Evolutionary conservation across 495 filamentous ascomycete species (phyloP), one percentile per base, ranked within the genome.

Genomic region (Opeltia flavorubescens): DNA sequence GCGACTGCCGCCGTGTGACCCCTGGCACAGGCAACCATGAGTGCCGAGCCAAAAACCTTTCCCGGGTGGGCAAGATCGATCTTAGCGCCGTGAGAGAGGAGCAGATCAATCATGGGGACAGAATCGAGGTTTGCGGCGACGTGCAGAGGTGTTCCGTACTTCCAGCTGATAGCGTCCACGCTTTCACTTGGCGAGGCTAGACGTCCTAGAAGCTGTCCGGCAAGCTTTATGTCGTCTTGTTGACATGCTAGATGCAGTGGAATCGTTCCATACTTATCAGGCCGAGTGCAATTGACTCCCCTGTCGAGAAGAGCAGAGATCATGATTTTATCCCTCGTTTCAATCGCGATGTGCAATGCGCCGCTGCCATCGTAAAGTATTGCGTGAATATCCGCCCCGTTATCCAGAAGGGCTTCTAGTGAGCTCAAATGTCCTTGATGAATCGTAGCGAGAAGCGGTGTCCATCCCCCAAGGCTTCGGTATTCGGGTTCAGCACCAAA

Each of bases 11-110:
- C 39, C 12, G 13, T 2, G 25, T 43, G 39, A 27, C 39, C 39
- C n/a, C 24, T 13, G 12, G 39, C n/a, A 43, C 39, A 43, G 24
- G 39, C 39, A 21, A 21, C 39, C 39, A 43, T 20, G 13, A 43
- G 39, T n/a, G 39, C 39, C 6, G 39, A 43, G 17, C 39, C 39
- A 43, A 43, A n/a, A n/a, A 43, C 5, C 17, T 43, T 43, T 27
- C 39, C 39, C 5, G 39, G 39, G 17, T 21, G 15, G 21, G 13
- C 2, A 2, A 12, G n/a, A 27, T 43, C 15, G 3, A 43, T 43
- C 1, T 18, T 3, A 1, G 39, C 39, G 13, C 39, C 39, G n/a
- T 27, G 20, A 43, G 17, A 1, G 24, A 43, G 39, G 13, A 43
- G 21, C 17, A 17, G 7, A 7, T 17, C 6, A 13, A 43, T n/a